Percentiles rank a stretch among this genome's conserved stretches.
Evolutionary conservation across 1,284 basidiomycete species (phyloP).

Genomic region (Taiwanofungus camphoratus): DNA sequence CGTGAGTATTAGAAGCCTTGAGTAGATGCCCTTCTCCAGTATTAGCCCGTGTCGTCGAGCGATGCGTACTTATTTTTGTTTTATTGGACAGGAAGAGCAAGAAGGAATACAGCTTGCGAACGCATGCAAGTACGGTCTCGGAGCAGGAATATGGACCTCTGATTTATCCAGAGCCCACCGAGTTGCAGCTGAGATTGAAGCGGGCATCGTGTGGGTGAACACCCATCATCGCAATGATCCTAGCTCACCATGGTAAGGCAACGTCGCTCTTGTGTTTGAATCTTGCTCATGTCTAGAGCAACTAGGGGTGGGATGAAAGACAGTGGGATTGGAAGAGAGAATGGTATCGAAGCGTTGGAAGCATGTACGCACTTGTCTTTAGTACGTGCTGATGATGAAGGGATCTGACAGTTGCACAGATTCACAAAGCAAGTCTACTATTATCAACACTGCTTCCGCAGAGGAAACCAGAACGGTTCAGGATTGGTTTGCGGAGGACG

Average conservation of each 20-base stretch:
- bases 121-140: conserved; percentile 71
- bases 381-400: background rate
- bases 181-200: conserved; percentile 58
- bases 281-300: background rate
- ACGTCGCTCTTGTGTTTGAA: background rate
- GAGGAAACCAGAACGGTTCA: conserved; percentile 54
- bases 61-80: conserved; percentile 1
- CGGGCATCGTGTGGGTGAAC: conserved; percentile 81
- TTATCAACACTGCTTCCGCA: conserved; percentile 60
- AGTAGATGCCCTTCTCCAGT: no score
- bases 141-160: conserved; percentile 76
- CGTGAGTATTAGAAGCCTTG: conserved; percentile 43
- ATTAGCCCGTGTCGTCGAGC: no score
- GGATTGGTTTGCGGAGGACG: conserved; percentile 72
- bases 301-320: conserved; percentile 80
- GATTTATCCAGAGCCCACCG: conserved; percentile 70
- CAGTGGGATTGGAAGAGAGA: conserved; percentile 78
- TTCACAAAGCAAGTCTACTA: conserved; percentile 75
- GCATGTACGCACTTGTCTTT: conserved; percentile 68
- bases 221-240: conserved; percentile 85
- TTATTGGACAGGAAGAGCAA: conserved; percentile 49
- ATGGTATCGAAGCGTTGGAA: conserved; percentile 73
- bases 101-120: conserved; percentile 71
- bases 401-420: conserved; percentile 35
- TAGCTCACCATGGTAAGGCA: conserved; percentile 73